Percentiles rank a stretch among this genome's conserved stretches.
Evolutionary conservation across 2,329 filamentous ascomycete species (phyloP).

Genomic region (Coleophoma eucalyptorum): DNA sequence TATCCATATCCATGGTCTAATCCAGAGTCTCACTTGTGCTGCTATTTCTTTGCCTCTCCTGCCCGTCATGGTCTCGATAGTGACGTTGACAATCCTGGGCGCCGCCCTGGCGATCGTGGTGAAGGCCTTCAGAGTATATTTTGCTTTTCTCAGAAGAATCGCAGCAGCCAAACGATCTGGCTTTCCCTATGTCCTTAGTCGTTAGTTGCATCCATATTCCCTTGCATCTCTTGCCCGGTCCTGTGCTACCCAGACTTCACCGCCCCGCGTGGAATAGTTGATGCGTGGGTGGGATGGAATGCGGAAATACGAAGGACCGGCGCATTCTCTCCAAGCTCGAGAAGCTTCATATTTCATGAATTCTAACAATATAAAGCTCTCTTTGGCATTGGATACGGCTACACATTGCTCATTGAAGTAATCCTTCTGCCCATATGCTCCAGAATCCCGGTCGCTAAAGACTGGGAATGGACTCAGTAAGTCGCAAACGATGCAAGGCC

Average conservation of each 20-base stretch:
- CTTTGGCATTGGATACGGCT: conserved; percentile 6
- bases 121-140: neutral
- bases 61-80: neutral
- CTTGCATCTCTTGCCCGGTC: neutral
- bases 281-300: neutral
- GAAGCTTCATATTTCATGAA: no score
- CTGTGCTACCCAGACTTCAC: neutral
- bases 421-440: conserved; percentile 7
- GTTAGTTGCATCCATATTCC: conserved; percentile 13
- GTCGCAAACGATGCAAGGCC: neutral
- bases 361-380: neutral
- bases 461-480: conserved; percentile 16
- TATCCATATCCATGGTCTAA: no score
- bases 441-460: conserved; percentile 5
- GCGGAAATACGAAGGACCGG: no score
- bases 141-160: conserved; percentile 11
- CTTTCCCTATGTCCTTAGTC: conserved; percentile 19
- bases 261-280: neutral
- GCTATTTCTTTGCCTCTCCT: neutral
- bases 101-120: neutral
- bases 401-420: conserved; percentile 4
- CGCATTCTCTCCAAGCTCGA: no score
- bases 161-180: conserved; percentile 19
- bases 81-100: neutral
- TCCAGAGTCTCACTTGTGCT: neutral